Evolutionary conservation across 805 yeast genomes (phyloP), one percentile per base, ranked within the genome.

Genomic region (Ogataea pignaliae): DNA sequence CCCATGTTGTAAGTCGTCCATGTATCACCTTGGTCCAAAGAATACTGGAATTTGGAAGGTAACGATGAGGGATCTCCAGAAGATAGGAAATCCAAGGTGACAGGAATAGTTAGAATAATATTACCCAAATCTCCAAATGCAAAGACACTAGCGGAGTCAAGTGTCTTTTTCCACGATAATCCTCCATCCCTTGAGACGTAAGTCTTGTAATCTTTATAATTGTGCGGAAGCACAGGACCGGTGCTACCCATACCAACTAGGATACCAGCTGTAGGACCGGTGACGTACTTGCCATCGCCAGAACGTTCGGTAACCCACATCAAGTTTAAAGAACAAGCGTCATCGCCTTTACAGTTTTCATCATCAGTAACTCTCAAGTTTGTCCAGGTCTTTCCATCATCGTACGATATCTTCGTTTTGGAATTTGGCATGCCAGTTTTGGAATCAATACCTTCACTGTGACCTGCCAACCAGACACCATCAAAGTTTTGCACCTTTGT

Each of bases 61-160:
- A 44, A 35, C 7, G 26, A 16, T 12, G 76, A 79, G 14, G 76
- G 69, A 4, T 46, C 36, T 3, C 51, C 50, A 14, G 36, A 29
- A 10, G 52, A 7, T n/a, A 56, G 41, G 21, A 39, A 42, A n/a
- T 46, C 46, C 13, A 54, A 14, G 11, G 50, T 40, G 21, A 58
- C 37, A 26, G 84, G 82, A n/a, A 78, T 61, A 2, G 87, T 84
- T 2, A 84, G 61, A 14, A 86, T 73, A 10, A 88, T 61, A 55
- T 87, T 85, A 30, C 96, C 96, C 46, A 76, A 78, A 61, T 88
- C 95, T 38, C 91, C 95, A 65, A 79, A 81, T 1, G 80, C 72
- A 48, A 76, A 78, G 3, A 70, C 47, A 33, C 77, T 69, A 2
- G 86, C 76, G 36, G 70, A 73, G 21, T 78, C 76, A 12, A 79